These are phyloP conservation scores for Quercus tomentella DNA, from an alignment of 331 rosid species.

Conservation along the genomic window DNA sequence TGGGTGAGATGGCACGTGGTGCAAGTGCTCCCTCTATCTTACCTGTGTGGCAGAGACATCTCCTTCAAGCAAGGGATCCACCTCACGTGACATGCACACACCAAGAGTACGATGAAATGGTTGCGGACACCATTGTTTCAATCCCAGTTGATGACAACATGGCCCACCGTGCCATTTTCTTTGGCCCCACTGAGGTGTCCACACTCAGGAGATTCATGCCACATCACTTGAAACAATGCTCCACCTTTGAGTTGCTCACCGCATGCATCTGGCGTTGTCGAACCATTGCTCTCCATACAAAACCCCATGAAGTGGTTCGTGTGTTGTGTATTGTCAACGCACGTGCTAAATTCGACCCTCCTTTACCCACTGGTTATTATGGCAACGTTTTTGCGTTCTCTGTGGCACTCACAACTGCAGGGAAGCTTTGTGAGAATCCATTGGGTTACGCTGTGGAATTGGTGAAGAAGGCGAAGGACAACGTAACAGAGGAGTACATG, in stretches of 20 bases:
- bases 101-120: background rate
- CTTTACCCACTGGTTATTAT: background rate
- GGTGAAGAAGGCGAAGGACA: conserved; percentile 8
- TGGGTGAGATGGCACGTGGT: conserved; percentile 8
- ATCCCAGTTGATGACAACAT: background rate
- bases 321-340: background rate
- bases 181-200: background rate
- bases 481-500: conserved; percentile 2
- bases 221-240: background rate
- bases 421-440: background rate
- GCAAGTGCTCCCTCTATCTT: background rate
- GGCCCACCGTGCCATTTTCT: background rate
- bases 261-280: conserved; percentile 7
- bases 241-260: conserved; percentile 12
- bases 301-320: background rate
- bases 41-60: conserved; percentile 19
- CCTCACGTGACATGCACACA: background rate
- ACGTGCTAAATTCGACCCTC: background rate
- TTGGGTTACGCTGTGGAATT: conserved; percentile 3
- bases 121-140: background rate
- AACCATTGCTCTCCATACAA: background rate
- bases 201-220: background rate
- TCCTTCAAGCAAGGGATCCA: conserved; percentile 10
- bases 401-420: background rate
- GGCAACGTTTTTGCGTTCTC: background rate